phyloP scores from a whole-genome alignment of 441 rosid species.

The Bruguiera hainesii region DNA sequence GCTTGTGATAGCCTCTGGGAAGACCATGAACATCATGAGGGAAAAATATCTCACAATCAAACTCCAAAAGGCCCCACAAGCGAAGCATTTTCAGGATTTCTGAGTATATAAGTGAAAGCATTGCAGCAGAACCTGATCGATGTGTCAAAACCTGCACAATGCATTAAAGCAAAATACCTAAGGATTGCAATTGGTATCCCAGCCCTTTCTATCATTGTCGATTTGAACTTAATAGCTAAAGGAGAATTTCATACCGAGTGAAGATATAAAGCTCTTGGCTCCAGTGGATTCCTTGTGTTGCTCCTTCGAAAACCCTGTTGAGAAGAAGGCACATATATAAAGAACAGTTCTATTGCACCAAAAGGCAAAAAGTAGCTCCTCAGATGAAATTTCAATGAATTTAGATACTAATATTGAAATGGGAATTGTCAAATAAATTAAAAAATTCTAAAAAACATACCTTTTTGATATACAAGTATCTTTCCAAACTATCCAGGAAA shows the following conservation, averaged over 20 bases:
- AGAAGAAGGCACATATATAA: not conserved
- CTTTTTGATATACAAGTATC: constrained; percentile 44
- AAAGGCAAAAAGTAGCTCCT: not conserved
- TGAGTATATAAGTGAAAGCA: constrained; percentile 55
- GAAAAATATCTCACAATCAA: constrained; percentile 57
- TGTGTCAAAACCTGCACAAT: constrained; percentile 58
- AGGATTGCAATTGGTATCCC: not conserved
- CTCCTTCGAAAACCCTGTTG: constrained; percentile 52
- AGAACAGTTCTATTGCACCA: not conserved
- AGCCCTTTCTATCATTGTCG: not conserved
- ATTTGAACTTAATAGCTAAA: constrained; percentile 8
- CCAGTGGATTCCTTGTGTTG: constrained; percentile 30
- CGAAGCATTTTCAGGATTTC: constrained; percentile 64
- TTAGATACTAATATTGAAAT: too few relatives aligned
- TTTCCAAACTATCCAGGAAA: constrained; percentile 48
- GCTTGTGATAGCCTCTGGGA: constrained; percentile 62
- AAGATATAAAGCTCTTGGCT: constrained; percentile 54
- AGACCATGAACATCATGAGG: constrained; percentile 50
- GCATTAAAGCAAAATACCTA: constrained; percentile 9
- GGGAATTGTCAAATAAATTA: too few relatives aligned
- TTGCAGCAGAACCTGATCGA: constrained; percentile 55
- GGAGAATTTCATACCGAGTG: constrained; percentile 41
- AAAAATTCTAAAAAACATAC: constrained; percentile 19
- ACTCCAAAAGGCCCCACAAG: constrained; percentile 49
- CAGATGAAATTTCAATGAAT: too few relatives aligned